Conservation (phyloP, 2,329 filamentous ascomycete species). For the Fusarium illudens region DNA sequence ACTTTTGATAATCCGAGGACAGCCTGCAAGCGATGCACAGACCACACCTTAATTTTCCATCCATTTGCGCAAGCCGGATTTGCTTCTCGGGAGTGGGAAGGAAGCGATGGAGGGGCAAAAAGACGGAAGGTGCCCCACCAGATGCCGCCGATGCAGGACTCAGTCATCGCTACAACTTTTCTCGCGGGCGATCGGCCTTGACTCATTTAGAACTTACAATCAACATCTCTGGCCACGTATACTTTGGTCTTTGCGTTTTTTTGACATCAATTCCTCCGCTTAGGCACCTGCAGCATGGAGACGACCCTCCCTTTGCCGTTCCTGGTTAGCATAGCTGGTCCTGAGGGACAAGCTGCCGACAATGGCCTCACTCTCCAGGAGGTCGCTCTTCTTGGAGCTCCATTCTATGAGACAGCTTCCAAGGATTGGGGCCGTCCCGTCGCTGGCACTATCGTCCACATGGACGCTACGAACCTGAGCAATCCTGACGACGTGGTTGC, state of each 20-base stretch:
- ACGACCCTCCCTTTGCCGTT: slow-evolving; percentile 71
- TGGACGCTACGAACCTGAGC: slow-evolving; percentile 77
- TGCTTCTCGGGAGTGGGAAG: slow-evolving; percentile 10
- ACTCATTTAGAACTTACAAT: slow-evolving; percentile 33
- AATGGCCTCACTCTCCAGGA: slow-evolving; percentile 66
- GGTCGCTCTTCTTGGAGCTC: slow-evolving; percentile 65
- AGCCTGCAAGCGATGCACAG: slow-evolving; percentile 36
- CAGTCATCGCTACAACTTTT: slow-evolving; percentile 41
- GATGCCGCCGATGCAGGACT: slow-evolving; percentile 42
- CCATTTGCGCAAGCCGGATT: slow-evolving; percentile 33
- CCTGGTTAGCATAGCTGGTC: slow-evolving; percentile 64
- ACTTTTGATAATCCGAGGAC: slow-evolving; percentile 37
- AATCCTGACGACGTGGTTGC: slow-evolving; percentile 78
- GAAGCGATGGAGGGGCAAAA: slow-evolving; percentile 38
- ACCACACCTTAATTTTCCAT: slow-evolving; percentile 47
- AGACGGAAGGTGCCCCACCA: slow-evolving; percentile 39
- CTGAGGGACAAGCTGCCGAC: slow-evolving; percentile 56
- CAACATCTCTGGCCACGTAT: background rate
- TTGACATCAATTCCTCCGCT: slow-evolving; percentile 15
- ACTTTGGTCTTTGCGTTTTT: background rate
- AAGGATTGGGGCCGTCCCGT: slow-evolving; percentile 59
- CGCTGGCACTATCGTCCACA: slow-evolving; percentile 69
- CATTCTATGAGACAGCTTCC: slow-evolving; percentile 65
- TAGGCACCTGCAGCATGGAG: slow-evolving; percentile 60
- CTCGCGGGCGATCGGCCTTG: slow-evolving; percentile 30